Conservation (phyloP, 2,329 filamentous ascomycete species). For the Beauveria sp. region DNA sequence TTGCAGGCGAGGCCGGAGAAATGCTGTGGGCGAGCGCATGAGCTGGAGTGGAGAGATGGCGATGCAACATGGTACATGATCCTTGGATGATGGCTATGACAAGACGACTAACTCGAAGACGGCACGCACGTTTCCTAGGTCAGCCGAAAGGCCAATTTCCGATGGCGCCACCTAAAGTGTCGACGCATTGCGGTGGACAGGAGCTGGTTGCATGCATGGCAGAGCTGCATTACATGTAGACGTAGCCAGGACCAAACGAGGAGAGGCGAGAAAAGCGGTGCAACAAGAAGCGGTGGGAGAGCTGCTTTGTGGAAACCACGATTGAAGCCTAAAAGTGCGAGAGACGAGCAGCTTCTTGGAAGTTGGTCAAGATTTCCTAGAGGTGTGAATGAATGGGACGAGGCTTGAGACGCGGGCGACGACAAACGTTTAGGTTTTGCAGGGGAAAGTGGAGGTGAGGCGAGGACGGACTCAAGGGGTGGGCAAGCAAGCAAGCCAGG, state of each 20-base stretch:
- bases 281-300: too few relatives aligned
- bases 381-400: too few relatives aligned
- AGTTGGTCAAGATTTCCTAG: too few relatives aligned
- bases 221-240: background rate
- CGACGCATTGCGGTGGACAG: constrained; percentile 4
- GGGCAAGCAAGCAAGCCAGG: too few relatives aligned
- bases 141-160: constrained; percentile 8
- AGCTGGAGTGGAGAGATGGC: background rate
- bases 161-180: constrained; percentile 4
- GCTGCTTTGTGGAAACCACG: too few relatives aligned
- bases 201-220: background rate
- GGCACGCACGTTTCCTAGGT: background rate
- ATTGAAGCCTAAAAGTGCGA: too few relatives aligned
- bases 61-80: background rate
- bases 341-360: too few relatives aligned
- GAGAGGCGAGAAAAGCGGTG: background rate
- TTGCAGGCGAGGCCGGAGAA: background rate
- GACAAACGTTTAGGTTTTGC: too few relatives aligned
- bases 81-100: background rate
- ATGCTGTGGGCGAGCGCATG: background rate
- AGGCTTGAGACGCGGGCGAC: too few relatives aligned
- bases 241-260: background rate
- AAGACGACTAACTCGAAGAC: background rate
- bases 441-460: too few relatives aligned
- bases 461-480: too few relatives aligned